Evolutionary conservation across 495 filamentous ascomycete species (phyloP), one percentile per base, ranked within the genome.

Genomic region (Hyaloscypha bicolor): DNA sequence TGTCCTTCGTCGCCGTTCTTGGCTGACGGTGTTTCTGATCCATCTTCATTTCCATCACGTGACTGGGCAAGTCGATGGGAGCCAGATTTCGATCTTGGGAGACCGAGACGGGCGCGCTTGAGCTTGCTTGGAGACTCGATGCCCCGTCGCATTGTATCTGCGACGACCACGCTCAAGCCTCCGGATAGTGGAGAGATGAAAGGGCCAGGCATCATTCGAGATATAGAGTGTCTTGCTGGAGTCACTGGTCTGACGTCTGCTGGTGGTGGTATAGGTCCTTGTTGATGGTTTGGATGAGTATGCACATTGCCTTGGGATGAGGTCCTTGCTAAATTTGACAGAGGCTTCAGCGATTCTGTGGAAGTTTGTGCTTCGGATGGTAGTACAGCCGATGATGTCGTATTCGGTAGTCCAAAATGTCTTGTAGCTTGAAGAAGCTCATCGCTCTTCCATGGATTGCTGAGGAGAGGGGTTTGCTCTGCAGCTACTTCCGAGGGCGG

Each of bases 131-230:
- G 30, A 42, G 68, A 60, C 12, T 77, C 80, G 9, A 74, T 78
- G 30, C 84, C 85, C 11, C 85, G 82, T 32, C 85, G 82, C 6
- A 89, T 72, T 22, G 85, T 83, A 68, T 91, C 89, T 6, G 87
- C 88, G 6, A 89, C 85, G 3, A 89, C 82, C 2, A 82, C 86
- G 72, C 79, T 86, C 62, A 89, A 80, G 22, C 83, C 74, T 16
- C 81, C 81, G 0, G 86, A 87, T 0, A 88, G 75, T 6, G 86
- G 82, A 4, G 81, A 79, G 25, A 82, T 76, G 32, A 84, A 72
- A 6, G 81, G 82, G 22, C 79, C 81, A 19, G 83, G 86, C 62
- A 72, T 67, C 57, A 74, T 72, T 30, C 67, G 62, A 9, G 73
- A 69, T 55, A 76, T 68, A 6, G 74, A 73, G 45, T 74, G 62